Evolutionary conservation across 768 basidiomycete species (phyloP), one percentile per base, ranked within the genome.

Genomic region (Suillus paluster): DNA sequence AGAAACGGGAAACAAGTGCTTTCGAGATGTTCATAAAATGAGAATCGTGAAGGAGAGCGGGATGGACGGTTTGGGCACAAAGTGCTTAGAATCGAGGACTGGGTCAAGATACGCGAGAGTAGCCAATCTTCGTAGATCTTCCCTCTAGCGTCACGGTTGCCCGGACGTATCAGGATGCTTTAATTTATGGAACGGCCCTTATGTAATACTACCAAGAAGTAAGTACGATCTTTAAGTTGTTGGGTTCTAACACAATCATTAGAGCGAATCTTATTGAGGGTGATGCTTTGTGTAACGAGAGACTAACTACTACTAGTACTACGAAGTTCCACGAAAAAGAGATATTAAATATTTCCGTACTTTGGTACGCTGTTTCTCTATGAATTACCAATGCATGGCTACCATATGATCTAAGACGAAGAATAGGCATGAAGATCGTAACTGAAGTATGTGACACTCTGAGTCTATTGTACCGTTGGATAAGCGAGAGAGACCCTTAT

Each of bases 1-100:
- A 41, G 64, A 74, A 75, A 63, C 71, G 58, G 55, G 67, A 70
- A 1, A 58, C 58, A 10, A 64, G 66, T 53, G 55, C 34, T 4
- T 10, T 75, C 2, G 67, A 52, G 21, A 60, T 70, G 61, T 50
- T 73, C 23, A 33, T 66, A n/a, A 63, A 50, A 59, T 75, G 71
- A 61, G 64, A 63, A 14, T 64, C 7, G 15, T 62, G 14, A 58
- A 41, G 23, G 73, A 74, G 50, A 66, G 66, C 46, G 74, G 73
- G 71, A 66, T 67, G 39, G 69, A 76, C 23, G 23, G 52, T 72
- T 71, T 46, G 67, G 64, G 1, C 74, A 74, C 64, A 63, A 68
- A 62, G 73, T 74, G 2, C 68, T 70, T 27, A 70, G 69, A 4
- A 72, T 74, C 0, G 64, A 66, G 1, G 49, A 71, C 25, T 74